Conservation (phyloP, 75 land plant species). For the Selaginella moellendorffii region DNA sequence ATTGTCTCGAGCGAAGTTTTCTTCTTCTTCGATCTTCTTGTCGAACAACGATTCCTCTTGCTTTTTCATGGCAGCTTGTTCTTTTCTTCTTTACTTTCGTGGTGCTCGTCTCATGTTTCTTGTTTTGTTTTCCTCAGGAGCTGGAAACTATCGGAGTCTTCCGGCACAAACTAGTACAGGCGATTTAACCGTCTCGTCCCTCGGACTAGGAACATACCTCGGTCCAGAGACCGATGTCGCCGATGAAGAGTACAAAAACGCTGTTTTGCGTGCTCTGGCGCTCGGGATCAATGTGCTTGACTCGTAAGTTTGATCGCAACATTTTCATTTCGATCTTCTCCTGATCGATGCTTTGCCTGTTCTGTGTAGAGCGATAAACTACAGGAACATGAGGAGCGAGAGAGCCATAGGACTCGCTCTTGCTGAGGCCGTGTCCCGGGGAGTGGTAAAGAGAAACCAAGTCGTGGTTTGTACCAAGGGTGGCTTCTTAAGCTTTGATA, state of each 20-base stretch:
- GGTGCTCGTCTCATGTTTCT: too few relatives aligned
- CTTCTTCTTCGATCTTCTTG: too few relatives aligned
- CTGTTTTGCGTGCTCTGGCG: not conserved
- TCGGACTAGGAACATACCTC: conserved; percentile 10
- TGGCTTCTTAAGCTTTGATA: conserved; percentile 18
- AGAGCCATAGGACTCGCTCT: conserved; percentile 21
- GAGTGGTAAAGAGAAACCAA: conserved; percentile 17
- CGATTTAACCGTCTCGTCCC: conserved; percentile 5
- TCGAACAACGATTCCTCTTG: too few relatives aligned
- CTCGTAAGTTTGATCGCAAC: conserved; percentile 11
- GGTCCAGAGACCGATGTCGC: conserved; percentile 9
- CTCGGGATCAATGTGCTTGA: conserved; percentile 11
- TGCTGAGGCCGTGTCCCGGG: conserved; percentile 5
- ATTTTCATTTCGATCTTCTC: too few relatives aligned
- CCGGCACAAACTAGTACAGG: too few relatives aligned
- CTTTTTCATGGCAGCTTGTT: too few relatives aligned
- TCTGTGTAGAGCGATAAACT: conserved; percentile 19
- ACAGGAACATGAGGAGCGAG: conserved; percentile 20
- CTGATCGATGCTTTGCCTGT: not conserved
- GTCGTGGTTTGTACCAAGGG: conserved; percentile 22
- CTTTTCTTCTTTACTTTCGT: too few relatives aligned
- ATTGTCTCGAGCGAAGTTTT: too few relatives aligned
- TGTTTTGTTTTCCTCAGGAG: too few relatives aligned
- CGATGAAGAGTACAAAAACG: not conserved
- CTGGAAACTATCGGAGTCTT: too few relatives aligned